Evolutionary conservation across 768 basidiomycete species (phyloP), one percentile per base, ranked within the genome.

Genomic region (Gymnopilus dilepis): DNA sequence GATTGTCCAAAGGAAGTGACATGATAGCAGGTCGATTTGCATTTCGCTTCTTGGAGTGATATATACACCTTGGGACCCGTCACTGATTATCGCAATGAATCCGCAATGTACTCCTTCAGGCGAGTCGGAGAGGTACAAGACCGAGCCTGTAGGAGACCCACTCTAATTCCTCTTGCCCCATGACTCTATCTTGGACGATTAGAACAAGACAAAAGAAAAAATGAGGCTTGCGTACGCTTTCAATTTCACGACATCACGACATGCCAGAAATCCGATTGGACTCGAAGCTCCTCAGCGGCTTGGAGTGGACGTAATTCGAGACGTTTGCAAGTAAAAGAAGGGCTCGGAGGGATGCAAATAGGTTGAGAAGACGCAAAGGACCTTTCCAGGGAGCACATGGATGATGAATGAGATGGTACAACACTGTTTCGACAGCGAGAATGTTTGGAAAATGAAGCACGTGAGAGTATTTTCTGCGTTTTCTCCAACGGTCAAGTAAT

Each of bases 1-100:
- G 9, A 38, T 51, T 53, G 22, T 31, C 42, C 52, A 52, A 45
- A 9, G 51, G 52, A 24, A 55, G 40, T 56, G 40, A n/a, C 64
- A 55, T 61, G 37, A 28, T 59, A 42, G 43, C 30, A n/a, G 21
- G 15, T 56, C 42, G 38, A 47, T 2, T 13, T 13, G 43, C 15
- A 3, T 24, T 5, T 3, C 22, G 13, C 26, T 26, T 47, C 11
- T 12, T 47, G 11, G 24, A 24, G 43, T 1, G 26, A 4, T 8
- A 26, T 47, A 47, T 47, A 47, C 26, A 24, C 3, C 15, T 7
- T 13, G 2, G 17, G 22, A 47, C 11, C 34, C 24, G 43, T 26
- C 43, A 47, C 26, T 47, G 5, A 21, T 21, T 6, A 47, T 47
- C 43, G 8, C 43, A 22, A 7, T 9, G 24, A 24, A 47, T 47